Evolutionary conservation across 2,329 filamentous ascomycete species (phyloP).

Genomic region (Podosphaera fusca): DNA sequence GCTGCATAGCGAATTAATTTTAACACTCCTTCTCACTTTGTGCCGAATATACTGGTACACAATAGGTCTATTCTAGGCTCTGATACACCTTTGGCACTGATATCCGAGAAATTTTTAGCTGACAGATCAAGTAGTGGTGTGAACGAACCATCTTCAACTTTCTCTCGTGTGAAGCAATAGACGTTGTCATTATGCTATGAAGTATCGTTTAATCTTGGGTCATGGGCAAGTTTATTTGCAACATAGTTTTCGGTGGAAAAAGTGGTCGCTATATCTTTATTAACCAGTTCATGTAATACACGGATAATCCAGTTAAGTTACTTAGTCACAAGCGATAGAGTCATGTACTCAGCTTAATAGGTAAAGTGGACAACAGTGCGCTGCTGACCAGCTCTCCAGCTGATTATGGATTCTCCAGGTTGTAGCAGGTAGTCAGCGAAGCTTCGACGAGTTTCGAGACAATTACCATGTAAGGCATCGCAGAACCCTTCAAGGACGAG

Average conservation of each 20-base stretch:
- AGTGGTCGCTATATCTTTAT: neutral
- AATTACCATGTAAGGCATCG: neutral
- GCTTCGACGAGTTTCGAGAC: neutral
- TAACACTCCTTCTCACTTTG: too few species aligned
- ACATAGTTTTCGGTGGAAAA: neutral
- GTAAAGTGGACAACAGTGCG: neutral
- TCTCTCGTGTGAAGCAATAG: neutral
- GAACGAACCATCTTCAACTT: neutral
- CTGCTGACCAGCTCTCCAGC: neutral
- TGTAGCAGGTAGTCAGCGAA: neutral
- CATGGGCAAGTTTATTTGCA: neutral
- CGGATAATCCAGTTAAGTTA: neutral
- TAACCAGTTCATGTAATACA: neutral
- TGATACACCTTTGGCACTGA: neutral
- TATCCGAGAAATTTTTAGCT: neutral
- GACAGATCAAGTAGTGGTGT: neutral
- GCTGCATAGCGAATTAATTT: too few species aligned
- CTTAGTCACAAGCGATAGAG: neutral
- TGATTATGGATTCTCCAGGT: neutral
- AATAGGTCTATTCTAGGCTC: neutral
- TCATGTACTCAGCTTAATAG: neutral
- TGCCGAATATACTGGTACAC: too few species aligned
- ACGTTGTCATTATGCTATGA: neutral
- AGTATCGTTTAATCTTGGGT: neutral
- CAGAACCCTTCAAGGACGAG: neutral